Evolutionary conservation across 1,284 basidiomycete species (phyloP).

Genomic region (Ustilago lituana): DNA sequence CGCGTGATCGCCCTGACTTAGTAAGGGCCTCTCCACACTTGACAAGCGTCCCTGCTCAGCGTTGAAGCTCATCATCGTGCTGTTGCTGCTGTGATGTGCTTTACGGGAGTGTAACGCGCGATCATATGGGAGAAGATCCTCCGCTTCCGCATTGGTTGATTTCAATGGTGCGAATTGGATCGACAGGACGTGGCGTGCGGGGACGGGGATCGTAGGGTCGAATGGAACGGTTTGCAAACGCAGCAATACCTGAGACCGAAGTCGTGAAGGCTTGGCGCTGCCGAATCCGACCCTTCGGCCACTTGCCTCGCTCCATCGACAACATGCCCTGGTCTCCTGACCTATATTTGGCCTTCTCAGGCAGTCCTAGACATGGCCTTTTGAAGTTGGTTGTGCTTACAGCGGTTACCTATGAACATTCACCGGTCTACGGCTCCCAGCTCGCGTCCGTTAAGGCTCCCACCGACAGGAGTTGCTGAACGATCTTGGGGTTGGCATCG

Average conservation of each 20-base stretch:
- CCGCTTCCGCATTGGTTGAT: slow-evolving; percentile 3
- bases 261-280: slow-evolving; percentile 8
- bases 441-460: slow-evolving; percentile 4
- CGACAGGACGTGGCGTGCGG: slow-evolving; percentile 8
- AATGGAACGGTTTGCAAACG: background rate
- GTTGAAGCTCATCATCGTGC: background rate
- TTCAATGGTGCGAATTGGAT: slow-evolving; percentile 1
- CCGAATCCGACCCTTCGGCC: too few species aligned
- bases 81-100: background rate
- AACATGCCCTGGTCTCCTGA: background rate
- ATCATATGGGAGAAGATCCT: slow-evolving; percentile 30
- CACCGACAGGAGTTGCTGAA: background rate
- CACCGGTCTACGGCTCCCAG: background rate
- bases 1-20: slow-evolving; percentile 27
- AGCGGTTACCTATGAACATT: too few species aligned
- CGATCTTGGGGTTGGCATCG: slow-evolving; percentile 7
- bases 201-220: too few species aligned
- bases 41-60: background rate
- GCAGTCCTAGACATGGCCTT: too few species aligned
- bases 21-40: slow-evolving; percentile 10
- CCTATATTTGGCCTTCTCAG: background rate
- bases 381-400: too few species aligned
- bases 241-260: slow-evolving; percentile 8
- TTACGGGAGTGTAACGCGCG: background rate
- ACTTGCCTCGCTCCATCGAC: too few species aligned